Conservation (phyloP, 2,329 filamentous ascomycete species). For the Fusarium sp. region DNA sequence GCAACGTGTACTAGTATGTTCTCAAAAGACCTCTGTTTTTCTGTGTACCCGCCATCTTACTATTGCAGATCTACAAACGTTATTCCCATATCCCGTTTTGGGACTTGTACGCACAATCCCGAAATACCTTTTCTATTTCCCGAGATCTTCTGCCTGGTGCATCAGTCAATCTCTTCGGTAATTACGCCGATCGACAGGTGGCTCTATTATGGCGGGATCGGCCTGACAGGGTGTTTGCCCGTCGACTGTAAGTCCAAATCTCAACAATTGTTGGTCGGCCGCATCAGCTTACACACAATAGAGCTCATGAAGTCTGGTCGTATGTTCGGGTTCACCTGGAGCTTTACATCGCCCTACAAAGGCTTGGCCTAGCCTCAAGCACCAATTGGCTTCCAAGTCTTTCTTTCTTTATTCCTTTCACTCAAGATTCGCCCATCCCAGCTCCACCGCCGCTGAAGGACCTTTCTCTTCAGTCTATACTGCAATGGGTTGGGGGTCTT, state of each 20-base stretch:
- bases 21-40: background rate
- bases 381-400: slow-evolving; percentile 59
- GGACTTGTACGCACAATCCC: slow-evolving; percentile 54
- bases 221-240: slow-evolving; percentile 39
- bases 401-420: slow-evolving; percentile 69
- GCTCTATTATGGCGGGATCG: slow-evolving; percentile 46
- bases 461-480: slow-evolving; percentile 56
- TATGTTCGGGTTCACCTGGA: slow-evolving; percentile 66
- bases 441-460: slow-evolving; percentile 59
- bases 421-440: slow-evolving; percentile 63
- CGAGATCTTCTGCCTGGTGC: slow-evolving; percentile 53
- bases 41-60: background rate
- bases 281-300: slow-evolving; percentile 38
- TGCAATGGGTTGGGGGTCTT: slow-evolving; percentile 59
- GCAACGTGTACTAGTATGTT: slow-evolving; percentile 65
- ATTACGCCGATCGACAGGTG: slow-evolving; percentile 49
- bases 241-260: slow-evolving; percentile 47
- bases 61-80: slow-evolving; percentile 63
- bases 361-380: slow-evolving; percentile 61
- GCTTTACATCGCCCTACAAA: slow-evolving; percentile 66
- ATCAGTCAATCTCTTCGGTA: slow-evolving; percentile 49
- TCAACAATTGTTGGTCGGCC: background rate
- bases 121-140: slow-evolving; percentile 50
- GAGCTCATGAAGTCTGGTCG: slow-evolving; percentile 52
- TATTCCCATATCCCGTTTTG: slow-evolving; percentile 65